Evolutionary conservation across 495 filamentous ascomycete species (phyloP), one percentile per base, ranked within the genome.

Genomic region (Penicillium salamii): DNA sequence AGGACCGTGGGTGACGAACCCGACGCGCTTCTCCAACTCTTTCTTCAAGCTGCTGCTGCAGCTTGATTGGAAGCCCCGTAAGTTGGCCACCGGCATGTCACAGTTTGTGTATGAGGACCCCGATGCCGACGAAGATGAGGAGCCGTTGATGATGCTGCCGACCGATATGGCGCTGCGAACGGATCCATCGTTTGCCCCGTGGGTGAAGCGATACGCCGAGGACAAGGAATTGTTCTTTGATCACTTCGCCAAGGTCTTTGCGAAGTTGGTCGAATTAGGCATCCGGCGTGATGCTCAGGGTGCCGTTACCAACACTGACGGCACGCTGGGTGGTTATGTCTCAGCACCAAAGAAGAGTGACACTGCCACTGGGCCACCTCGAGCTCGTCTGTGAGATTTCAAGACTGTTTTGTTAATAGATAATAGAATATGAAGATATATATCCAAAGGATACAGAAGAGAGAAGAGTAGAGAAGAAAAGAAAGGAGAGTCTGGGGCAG

Each of bases 151-250:
- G 82, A 84, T 76, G 72, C 52, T 76, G 62, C 70, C 70, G 8
- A 76, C 72, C 12, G 72, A 76, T 49, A 65, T 76, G 57, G 63
- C 72, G 34, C 51, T 76, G 23, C 55, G 61, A 32, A 63, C 63
- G 3, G 72, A 76, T 46, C 56, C 63, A n/a, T 39, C 48, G 5
- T 74, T 76, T 46, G 49, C 55, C 11, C 61, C 63, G n/a, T 84
- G 78, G 78, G 81, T 84, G 14, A 65, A 81, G 64, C 53, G 63
- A 50, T 85, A 84, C 62, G 82, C 80, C 7, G 61, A 75, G 39
- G 81, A 83, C 42, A 80, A 82, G 62, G 81, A 83, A 1, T 28
- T 76, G 32, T 84, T 85, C 73, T 85, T 83, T 51, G 75, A 75
- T 36, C 74, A 84, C 59, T 84, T 84, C 53, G 42, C 77, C 15